Base-by-base conservation (phyloP, 2,329 filamentous ascomycete genomes). In the Mariannaea elegans region DNA sequence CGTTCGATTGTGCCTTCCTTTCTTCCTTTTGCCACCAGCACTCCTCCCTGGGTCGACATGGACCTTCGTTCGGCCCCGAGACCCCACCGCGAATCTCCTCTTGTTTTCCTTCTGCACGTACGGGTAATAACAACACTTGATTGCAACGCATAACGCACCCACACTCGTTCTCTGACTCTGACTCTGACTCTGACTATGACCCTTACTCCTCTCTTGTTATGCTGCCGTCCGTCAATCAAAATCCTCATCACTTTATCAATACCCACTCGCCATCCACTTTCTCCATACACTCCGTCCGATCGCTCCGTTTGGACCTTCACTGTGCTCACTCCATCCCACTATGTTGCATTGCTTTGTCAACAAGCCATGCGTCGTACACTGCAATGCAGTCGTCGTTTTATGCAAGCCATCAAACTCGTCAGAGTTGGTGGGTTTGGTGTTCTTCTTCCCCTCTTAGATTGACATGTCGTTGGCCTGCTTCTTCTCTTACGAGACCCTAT, bases 221-320 rank as follows among this genome's bases (percentile, higher is more conserved):
- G 31, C 38, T 45, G 54, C 38, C 50, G 53, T 64, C 49, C 49
- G 59, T 34, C 62, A 56, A 49, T 59, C 42, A 54, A 49, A 42
- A 14, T 47, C 24, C 29, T 39, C 48, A 36, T 48, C 46, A 61
- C 51, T 63, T 38, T 39, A 42, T 47, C 34, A 58, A 52, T 48
- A 45, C 42, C 45, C 54, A 61, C 52, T 45, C 41, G 31, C 32
- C 63, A 62, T 61, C 61, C 57, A 62, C 59, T 55, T 51, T 34
- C 55, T 62, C 60, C 54, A 38, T 44, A 52, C 56, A 44, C 57
- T 31, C 57, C 46, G 48, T 34, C 49, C 56, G 34, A 42, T 49
- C 32, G 41, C 47, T 61, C 58, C 53, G 61, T 66, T 56, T 59
- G 24, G 27, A 46, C 58, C 50, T 58, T 50, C 16, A 41, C 57